These are phyloP conservation scores for Cudoniella acicularis DNA, from an alignment of 495 filamentous ascomycete genomes.

Conservation along the genomic window DNA sequence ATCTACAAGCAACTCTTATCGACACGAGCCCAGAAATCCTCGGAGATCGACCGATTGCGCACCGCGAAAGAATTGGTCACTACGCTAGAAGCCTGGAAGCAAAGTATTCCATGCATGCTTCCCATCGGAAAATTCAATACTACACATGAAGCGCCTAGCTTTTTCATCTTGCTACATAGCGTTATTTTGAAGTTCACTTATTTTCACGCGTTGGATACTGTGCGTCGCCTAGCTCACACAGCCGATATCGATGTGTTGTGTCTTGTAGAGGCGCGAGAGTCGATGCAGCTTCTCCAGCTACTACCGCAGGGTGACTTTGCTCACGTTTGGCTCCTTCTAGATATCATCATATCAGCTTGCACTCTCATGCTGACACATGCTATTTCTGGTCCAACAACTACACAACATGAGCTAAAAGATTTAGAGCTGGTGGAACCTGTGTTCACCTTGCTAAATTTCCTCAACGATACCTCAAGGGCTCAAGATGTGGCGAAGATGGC, in stretches of 20 bases:
- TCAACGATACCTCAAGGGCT: conserved; percentile 20
- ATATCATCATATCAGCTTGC: conserved; percentile 19
- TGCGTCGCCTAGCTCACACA: conserved; percentile 21
- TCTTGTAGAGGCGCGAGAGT: conserved; percentile 20
- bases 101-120: conserved; percentile 66
- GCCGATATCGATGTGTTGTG: conserved; percentile 18
- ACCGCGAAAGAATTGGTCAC: conserved; percentile 67
- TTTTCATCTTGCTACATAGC: conserved; percentile 22
- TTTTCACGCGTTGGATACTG: conserved; percentile 20
- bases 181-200: conserved; percentile 21
- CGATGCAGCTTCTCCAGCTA: conserved; percentile 20
- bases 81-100: conserved; percentile 92
- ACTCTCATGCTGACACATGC: conserved; percentile 20
- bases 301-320: conserved; percentile 20
- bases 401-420: conserved; percentile 21
- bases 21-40: conserved; percentile 82
- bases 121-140: conserved; percentile 19
- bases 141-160: conserved; percentile 20
- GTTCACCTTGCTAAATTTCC: conserved; percentile 21
- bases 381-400: conserved; percentile 21
- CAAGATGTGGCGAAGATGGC: conserved; percentile 20
- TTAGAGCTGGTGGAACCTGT: conserved; percentile 20
- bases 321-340: conserved; percentile 21
- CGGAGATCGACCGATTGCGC: conserved; percentile 84
- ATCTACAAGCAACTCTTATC: conserved; percentile 93